Conservation (phyloP, 2,329 filamentous ascomycete species). For the Pleurostoma richardsiae region DNA sequence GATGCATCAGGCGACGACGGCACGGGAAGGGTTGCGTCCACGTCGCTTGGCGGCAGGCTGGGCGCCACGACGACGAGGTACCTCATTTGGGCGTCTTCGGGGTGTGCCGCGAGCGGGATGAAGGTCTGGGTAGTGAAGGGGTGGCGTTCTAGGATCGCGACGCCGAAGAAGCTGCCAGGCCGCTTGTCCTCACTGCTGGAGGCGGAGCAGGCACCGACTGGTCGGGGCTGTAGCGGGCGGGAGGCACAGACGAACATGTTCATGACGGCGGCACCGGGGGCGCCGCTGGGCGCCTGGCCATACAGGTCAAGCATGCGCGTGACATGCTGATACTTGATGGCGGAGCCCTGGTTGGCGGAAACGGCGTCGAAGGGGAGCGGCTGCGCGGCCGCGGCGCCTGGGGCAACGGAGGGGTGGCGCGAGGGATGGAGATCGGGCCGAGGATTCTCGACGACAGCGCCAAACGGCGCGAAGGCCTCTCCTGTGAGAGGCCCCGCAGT, state of each 20-base stretch:
- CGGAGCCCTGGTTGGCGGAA: conserved; percentile 78
- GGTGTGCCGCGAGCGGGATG: conserved; percentile 59
- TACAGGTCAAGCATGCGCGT: conserved; percentile 72
- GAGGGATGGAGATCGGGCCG: conserved; percentile 49
- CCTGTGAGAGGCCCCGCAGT: conserved; percentile 62
- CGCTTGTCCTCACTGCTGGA: conserved; percentile 6
- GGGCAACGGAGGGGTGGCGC: conserved; percentile 17
- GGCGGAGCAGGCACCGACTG: conserved; percentile 7
- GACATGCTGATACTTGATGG: conserved; percentile 79
- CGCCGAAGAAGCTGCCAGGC: conserved; percentile 45
- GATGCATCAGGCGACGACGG: conserved; percentile 17
- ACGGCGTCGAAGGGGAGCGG: conserved; percentile 42
- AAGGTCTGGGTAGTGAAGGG: conserved; percentile 95
- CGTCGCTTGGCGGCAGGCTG: conserved; percentile 47
- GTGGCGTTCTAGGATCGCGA: conserved; percentile 80
- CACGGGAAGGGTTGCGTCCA: conserved; percentile 32
- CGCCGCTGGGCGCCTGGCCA: conserved; percentile 53
- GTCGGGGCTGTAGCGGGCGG: conserved; percentile 36
- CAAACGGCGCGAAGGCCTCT: conserved; percentile 70
- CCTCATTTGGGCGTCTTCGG: conserved; percentile 28
- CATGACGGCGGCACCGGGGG: conserved; percentile 58
- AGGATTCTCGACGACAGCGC: conserved; percentile 76
- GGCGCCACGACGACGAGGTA: conserved; percentile 92
- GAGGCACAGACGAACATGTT: conserved; percentile 88
- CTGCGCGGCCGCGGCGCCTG: conserved; percentile 5